Conservation (phyloP, 306 rosid genomes). For the Sicyos edulis region DNA sequence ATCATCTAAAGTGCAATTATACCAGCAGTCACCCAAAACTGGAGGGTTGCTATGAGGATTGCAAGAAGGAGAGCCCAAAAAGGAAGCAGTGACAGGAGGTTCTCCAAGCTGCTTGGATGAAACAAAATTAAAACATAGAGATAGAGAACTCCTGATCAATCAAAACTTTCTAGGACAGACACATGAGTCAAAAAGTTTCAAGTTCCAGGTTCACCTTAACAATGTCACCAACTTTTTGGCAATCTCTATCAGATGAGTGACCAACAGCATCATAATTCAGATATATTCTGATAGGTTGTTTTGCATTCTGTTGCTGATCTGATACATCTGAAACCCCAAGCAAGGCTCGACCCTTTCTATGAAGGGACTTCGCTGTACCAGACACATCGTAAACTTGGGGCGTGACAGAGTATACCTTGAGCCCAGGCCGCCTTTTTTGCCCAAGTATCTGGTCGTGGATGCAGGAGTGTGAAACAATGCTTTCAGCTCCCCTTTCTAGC, state of each 20-base stretch:
- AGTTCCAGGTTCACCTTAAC: conserved; percentile 61
- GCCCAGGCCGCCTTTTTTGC: conserved; percentile 86
- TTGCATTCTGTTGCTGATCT: conserved; percentile 45
- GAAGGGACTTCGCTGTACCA: conserved; percentile 42
- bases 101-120: conserved; percentile 70
- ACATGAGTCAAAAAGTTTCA: conserved; percentile 1
- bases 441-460: conserved; percentile 91
- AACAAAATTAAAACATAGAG: conserved; percentile 8
- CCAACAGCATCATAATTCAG: conserved; percentile 97
- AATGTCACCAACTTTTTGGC: conserved; percentile 64
- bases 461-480: conserved; percentile 80
- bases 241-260: conserved; percentile 88
- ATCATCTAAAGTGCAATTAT: conserved; percentile 90
- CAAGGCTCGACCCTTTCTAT: conserved; percentile 64
- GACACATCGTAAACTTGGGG: conserved; percentile 67
- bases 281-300: conserved; percentile 83
- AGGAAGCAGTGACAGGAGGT: conserved; percentile 48
- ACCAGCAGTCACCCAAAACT: conserved; percentile 90
- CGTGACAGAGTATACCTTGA: conserved; percentile 75
- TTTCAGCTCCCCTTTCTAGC: conserved; percentile 38
- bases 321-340: conserved; percentile 48
- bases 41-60: conserved; percentile 76
- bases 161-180: neutral
- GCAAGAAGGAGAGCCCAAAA: conserved; percentile 63
- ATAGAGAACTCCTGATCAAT: conserved; percentile 18